Evolutionary conservation across 1,139 yeast species (phyloP), one percentile per base, ranked within the genome.

Genomic region (Kodamaea ohmeri): DNA sequence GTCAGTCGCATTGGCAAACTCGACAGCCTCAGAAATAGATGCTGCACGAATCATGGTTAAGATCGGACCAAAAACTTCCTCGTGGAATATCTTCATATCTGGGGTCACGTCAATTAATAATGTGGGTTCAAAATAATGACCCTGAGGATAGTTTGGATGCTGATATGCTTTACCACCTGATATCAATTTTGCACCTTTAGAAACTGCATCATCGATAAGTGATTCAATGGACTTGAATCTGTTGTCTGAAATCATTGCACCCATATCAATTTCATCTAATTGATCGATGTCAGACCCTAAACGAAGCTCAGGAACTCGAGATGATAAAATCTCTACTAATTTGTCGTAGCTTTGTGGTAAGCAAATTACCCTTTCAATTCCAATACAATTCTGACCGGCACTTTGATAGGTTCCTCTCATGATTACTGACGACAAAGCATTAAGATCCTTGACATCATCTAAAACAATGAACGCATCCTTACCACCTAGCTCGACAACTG

Each of bases 341-440:
- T 63, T 54, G 21, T 78, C 81, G 60, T 92, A 90, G 25, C 79
- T 76, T 34, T 69, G 66, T 3, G 82, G 84, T 39, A 81, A 68
- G 33, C 89, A 88, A 45, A 92, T 83, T 3, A 92, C 95, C 46
- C 98, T 73, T 62, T 92, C 98, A 40, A 92, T 85, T 32, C 98
- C 97, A 56, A 92, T 92, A 65, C 98, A 92, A 58, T 92, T 92
- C 60, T 92, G 98, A 7, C 98, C 98, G 0, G 96, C 87, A 41
- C 96, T 85, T 63, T 92, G 98, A 67, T 89, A 92, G 0, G 96
- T 83, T 19, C 97, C 98, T 56, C 98, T 74, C 82, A 92, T 75
- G 28, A 92, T 73, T 21, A 88, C 81, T 5, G 96, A 86, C 0
- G 96, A 79, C 29, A 92, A 69, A 0, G 80, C 76, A 5, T 71